phyloP scores from a whole-genome alignment of 192 early-diverging fungal species.

The Paraglomus occultum region DNA sequence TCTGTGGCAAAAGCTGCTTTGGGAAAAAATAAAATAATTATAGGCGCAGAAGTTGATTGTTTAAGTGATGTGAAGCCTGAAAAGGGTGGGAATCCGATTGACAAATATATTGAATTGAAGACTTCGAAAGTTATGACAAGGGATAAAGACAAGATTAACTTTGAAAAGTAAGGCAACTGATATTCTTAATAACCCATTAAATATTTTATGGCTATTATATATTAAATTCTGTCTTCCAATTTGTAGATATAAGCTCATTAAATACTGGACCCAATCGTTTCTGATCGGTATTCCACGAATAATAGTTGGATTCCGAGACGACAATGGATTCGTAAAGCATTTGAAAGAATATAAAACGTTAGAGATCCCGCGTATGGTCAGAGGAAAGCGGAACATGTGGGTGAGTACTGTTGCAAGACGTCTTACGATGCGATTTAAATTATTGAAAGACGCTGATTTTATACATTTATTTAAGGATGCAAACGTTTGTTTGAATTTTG shows the following conservation, averaged over 20 bases:
- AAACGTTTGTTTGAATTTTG: conserved; percentile 84
- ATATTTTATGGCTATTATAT: neutral
- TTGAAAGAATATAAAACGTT: conserved; percentile 71
- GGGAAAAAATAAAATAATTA: conserved; percentile 63
- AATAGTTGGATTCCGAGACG: conserved; percentile 83
- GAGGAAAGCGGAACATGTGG: conserved; percentile 69
- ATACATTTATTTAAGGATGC: conserved; percentile 49
- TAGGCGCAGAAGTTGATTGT: conserved; percentile 96
- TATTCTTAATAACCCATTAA: neutral
- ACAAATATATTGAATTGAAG: conserved; percentile 86
- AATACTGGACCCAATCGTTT: conserved; percentile 94
- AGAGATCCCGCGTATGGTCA: conserved; percentile 79
- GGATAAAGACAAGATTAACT: conserved; percentile 45
- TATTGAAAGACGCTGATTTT: neutral
- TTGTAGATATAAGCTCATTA: conserved; percentile 75
- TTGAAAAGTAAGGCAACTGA: conserved; percentile 55
- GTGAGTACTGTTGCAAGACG: conserved; percentile 32
- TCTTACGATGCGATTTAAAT: neutral
- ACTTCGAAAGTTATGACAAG: conserved; percentile 66
- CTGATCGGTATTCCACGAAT: conserved; percentile 81
- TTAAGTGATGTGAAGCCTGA: conserved; percentile 46
- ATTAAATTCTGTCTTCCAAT: neutral
- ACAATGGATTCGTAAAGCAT: conserved; percentile 56
- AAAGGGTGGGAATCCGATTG: conserved; percentile 47
- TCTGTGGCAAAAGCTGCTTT: conserved; percentile 79